phyloP scores from a whole-genome alignment of 192 early-diverging fungal genomes.

The Coemansia sp. region DNA sequence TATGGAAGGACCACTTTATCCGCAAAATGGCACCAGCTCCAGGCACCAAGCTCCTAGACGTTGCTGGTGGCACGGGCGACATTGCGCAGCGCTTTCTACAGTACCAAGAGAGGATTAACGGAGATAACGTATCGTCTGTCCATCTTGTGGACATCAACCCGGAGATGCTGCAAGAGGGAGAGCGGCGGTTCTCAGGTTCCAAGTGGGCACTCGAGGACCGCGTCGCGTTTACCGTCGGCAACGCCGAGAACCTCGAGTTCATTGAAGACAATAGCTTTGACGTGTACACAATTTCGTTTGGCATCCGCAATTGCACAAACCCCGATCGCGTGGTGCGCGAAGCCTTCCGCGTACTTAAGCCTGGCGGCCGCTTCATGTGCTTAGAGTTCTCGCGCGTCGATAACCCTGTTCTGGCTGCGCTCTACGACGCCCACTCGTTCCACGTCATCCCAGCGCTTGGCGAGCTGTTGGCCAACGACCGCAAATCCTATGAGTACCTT shows the following conservation, averaged over 20 bases:
- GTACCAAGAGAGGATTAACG: constrained; percentile 71
- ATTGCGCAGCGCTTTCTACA: constrained; percentile 95
- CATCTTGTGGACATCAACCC: constrained; percentile 96
- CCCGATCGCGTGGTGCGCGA: constrained; percentile 83
- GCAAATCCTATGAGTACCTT: constrained; percentile 93
- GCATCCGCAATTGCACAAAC: constrained; percentile 97
- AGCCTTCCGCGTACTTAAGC: constrained; percentile 92
- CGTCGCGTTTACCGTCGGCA: constrained; percentile 77
- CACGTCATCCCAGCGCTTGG: constrained; percentile 89
- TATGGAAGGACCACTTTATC: constrained; percentile 97
- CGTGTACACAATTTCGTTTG: constrained; percentile 96
- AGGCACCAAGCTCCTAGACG: constrained; percentile 86
- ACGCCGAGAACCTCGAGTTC: constrained; percentile 81
- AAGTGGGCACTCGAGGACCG: constrained; percentile 56
- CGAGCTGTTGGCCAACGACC: constrained; percentile 83
- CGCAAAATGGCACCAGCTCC: constrained; percentile 76
- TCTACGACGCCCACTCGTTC: constrained; percentile 94
- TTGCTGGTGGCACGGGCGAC: constrained; percentile 97
- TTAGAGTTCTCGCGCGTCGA: constrained; percentile 90
- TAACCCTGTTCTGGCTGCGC: constrained; percentile 79
- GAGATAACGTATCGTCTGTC: constrained; percentile 59
- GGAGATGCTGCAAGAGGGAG: constrained; percentile 90
- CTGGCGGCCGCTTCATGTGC: constrained; percentile 94
- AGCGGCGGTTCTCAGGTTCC: constrained; percentile 64
- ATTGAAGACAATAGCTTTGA: constrained; percentile 81